Evolutionary conservation across 2,329 filamentous ascomycete species (phyloP).

Genomic region (Chaetomiaceae sp.): DNA sequence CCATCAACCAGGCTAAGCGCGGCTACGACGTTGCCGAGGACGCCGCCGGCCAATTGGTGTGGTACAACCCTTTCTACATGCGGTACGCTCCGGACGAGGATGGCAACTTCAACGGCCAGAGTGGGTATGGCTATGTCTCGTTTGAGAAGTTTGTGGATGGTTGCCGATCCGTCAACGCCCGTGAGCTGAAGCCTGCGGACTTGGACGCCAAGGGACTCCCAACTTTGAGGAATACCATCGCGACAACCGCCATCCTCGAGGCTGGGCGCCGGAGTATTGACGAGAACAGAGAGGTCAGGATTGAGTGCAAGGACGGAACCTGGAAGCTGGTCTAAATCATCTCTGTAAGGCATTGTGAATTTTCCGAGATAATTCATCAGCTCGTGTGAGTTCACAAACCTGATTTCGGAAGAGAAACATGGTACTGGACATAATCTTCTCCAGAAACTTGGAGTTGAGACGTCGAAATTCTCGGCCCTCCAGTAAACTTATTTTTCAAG

Average conservation of each 20-base stretch:
- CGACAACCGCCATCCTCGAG: conserved; percentile 86
- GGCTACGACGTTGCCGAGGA: conserved; percentile 95
- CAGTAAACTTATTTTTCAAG: too few relatives aligned
- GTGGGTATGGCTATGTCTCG: conserved; percentile 87
- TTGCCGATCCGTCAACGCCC: conserved; percentile 72
- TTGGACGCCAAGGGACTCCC: conserved; percentile 78
- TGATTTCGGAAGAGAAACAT: too few relatives aligned
- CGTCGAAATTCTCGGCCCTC: too few relatives aligned
- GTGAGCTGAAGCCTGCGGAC: conserved; percentile 65
- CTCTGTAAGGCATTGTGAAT: not conserved
- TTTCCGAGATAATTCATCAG: not conserved
- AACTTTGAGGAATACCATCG: conserved; percentile 83
- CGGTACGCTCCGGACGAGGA: conserved; percentile 91
- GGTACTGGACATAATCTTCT: too few relatives aligned
- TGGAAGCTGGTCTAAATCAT: conserved; percentile 60
- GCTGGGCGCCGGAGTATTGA: conserved; percentile 81
- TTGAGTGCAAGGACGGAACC: conserved; percentile 58
- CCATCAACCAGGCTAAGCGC: conserved; percentile 87
- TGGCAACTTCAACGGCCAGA: conserved; percentile 88
- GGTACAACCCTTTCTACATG: conserved; percentile 97
- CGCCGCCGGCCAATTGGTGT: conserved; percentile 62
- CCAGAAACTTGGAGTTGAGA: too few relatives aligned
- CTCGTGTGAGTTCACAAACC: too few relatives aligned
- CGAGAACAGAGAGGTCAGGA: conserved; percentile 72
- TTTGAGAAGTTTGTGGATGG: conserved; percentile 96